Percentiles rank a stretch among this genome's conserved stretches.
Conservation (phyloP, 371 early-diverging fungal genomes). For the Blakeslea trispora region DNA sequence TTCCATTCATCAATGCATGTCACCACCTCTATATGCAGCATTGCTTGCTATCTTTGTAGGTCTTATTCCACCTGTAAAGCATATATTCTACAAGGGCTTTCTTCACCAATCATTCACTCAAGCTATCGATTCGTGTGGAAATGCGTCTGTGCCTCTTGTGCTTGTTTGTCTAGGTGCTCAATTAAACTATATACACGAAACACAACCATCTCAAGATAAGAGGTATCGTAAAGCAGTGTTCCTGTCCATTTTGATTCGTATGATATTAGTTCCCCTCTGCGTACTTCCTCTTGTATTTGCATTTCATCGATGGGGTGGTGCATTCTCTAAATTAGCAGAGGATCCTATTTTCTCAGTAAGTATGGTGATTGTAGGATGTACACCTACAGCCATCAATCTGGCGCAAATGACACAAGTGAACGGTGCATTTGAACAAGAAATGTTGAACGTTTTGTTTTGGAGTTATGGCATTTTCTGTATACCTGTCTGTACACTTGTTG, state of each 20-base stretch:
- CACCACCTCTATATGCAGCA: constrained; percentile 69
- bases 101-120: constrained; percentile 59
- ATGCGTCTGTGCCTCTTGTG: constrained; percentile 69
- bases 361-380: constrained; percentile 55
- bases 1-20: constrained; percentile 35
- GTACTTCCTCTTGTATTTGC: constrained; percentile 46
- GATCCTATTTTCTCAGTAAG: constrained; percentile 55
- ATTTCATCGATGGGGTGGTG: constrained; percentile 38
- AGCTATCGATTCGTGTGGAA: constrained; percentile 67
- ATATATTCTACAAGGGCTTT: constrained; percentile 51
- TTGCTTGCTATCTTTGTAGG: constrained; percentile 59
- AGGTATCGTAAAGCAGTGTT: constrained; percentile 34
- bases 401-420: constrained; percentile 61
- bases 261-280: constrained; percentile 47
- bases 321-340: constrained; percentile 39
- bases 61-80: constrained; percentile 52
- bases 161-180: constrained; percentile 73
- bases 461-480: constrained; percentile 60
- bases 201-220: constrained; percentile 4
- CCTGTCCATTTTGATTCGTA: constrained; percentile 44
- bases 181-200: constrained; percentile 29
- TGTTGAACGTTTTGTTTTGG: constrained; percentile 61
- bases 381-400: constrained; percentile 63
- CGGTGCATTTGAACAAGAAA: constrained; percentile 57
- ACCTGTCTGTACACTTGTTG: constrained; percentile 51